Base-by-base conservation (phyloP, 2,329 filamentous ascomycete species). In the Phialocephala subalpina region DNA sequence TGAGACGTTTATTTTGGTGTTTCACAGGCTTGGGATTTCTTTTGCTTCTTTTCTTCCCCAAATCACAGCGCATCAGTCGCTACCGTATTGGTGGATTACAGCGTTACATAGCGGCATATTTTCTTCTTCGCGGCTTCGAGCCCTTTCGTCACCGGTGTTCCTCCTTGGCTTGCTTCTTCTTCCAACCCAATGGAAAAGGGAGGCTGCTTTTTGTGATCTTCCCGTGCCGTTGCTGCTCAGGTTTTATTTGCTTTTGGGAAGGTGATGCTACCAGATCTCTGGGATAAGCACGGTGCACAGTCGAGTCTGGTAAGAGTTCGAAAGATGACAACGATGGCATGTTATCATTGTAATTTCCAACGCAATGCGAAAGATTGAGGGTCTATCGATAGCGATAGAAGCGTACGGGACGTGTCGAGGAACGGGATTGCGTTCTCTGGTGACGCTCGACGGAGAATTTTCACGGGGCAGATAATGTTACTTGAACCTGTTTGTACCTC, bases 231-330 rank as follows among this genome's bases (percentile, higher is more conserved):
- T 53, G 11, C 27, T 12, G 49, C 49, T 29, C 27, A 6, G 12
- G 49, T 12, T 53, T 53, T 49, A 6, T 29, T 33, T 18, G 12
- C n/a, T 53, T 27, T 29, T 53, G 27, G 49, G 45, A 49, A 22
- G 45, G 45, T 22, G 45, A 49, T 53, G 49, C n/a, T 49, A 49
- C 45, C 45, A 25, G 20, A n/a, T 22, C 20, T 22, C 45, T 49
- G 45, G 45, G 49, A 53, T 20, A 22, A 33, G 49, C 49, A 53
- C 27, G 25, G 49, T 5, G n/a, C 45, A 22, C n/a, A n/a, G n/a
- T 49, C 9, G 29, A 9, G 45, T 22, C 9, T 14, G 20, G 20
- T n/a, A n/a, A 49, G 45, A 49, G 45, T n/a, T 22, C 20, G 25
- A 53, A 29, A 25, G n/a, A 22, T 25, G 20, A 22, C 3, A n/a